Conservation (phyloP, 1,139 yeast genomes). For the Taiozyma onychis region DNA sequence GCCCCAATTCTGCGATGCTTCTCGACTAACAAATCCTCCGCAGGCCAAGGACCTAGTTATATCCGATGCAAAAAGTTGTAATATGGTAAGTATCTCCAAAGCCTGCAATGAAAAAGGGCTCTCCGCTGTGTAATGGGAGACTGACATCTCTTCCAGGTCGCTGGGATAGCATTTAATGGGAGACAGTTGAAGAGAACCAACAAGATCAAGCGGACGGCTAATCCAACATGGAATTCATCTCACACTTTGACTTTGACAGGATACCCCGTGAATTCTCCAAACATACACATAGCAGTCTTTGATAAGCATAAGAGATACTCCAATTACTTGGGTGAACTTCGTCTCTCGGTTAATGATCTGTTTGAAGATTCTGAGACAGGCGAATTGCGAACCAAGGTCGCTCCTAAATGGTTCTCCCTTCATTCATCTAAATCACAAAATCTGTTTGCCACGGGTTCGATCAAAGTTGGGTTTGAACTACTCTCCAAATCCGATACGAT, state of each 20-base stretch:
- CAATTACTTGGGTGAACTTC: constrained; percentile 22
- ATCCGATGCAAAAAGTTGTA: constrained; percentile 11
- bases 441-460: constrained; percentile 52
- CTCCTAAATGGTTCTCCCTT: constrained; percentile 45
- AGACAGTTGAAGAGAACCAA: constrained; percentile 23
- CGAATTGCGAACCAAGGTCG: constrained; percentile 24
- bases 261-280: constrained; percentile 19
- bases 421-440: constrained; percentile 42
- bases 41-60: constrained; percentile 17
- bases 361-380: constrained; percentile 12
- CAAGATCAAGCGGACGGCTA: constrained; percentile 26
- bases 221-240: constrained; percentile 32
- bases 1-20: not conserved
- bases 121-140: not conserved
- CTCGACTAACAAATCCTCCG: not conserved
- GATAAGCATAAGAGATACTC: constrained; percentile 23
- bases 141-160: constrained; percentile 5
- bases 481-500: constrained; percentile 25
- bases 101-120: not conserved
- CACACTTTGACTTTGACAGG: constrained; percentile 23
- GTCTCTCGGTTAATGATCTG: constrained; percentile 18
- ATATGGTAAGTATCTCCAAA: constrained; percentile 7
- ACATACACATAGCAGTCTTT: constrained; percentile 27
- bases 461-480: constrained; percentile 46
- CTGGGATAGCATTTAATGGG: constrained; percentile 19